Conservation (phyloP, 257 asterid species). For the Vinca minor region DNA sequence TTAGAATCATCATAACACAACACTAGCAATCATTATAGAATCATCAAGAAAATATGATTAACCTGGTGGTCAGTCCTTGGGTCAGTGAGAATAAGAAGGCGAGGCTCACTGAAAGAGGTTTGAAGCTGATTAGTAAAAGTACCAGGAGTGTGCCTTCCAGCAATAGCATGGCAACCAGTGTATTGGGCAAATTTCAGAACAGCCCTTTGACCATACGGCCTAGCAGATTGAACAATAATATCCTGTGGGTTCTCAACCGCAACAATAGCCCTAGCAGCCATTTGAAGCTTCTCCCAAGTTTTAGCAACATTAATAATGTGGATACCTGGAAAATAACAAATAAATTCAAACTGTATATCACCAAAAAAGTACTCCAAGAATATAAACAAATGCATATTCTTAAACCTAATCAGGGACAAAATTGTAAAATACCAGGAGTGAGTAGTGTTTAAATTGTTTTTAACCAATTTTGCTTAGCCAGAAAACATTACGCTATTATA, state of each 20-base stretch:
- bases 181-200: constrained; percentile 39
- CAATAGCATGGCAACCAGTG: constrained; percentile 28
- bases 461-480: too few relatives aligned
- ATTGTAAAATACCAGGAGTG: too few relatives aligned
- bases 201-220: constrained; percentile 41
- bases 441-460: too few relatives aligned
- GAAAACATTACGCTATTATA: too few relatives aligned
- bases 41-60: neutral
- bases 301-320: constrained; percentile 30
- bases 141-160: constrained; percentile 37
- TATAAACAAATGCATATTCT: neutral
- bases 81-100: constrained; percentile 36
- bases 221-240: constrained; percentile 38
- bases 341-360: neutral
- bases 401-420: too few relatives aligned
- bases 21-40: neutral
- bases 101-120: constrained; percentile 36
- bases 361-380: neutral
- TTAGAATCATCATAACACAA: neutral
- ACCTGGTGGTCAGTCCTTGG: constrained; percentile 41
- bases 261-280: constrained; percentile 40
- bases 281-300: constrained; percentile 35
- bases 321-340: constrained; percentile 17
- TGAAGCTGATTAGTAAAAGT: constrained; percentile 39
- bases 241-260: constrained; percentile 38